These are phyloP conservation scores for Alternaria sp. DNA, from an alignment of 2,329 filamentous ascomycete genomes.

Conservation along the genomic window DNA sequence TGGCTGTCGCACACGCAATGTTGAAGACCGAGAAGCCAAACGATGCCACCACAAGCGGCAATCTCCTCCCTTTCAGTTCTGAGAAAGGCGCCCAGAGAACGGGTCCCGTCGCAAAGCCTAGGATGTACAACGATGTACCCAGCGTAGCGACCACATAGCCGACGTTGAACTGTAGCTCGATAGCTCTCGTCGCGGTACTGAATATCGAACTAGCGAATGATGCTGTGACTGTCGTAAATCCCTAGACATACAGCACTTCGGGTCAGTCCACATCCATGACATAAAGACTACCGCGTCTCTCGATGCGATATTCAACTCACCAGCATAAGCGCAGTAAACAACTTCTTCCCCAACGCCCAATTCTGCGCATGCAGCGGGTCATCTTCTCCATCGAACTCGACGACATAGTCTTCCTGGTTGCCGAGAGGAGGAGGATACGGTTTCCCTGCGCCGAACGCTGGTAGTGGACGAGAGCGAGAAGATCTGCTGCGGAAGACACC, in stretches of 20 bases:
- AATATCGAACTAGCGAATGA: conserved; percentile 66
- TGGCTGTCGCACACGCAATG: conserved; percentile 56
- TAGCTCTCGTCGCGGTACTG: conserved; percentile 45
- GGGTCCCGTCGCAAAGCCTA: conserved; percentile 57
- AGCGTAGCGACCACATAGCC: conserved; percentile 57
- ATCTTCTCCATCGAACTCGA: conserved; percentile 80
- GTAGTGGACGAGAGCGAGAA: conserved; percentile 62
- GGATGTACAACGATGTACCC: conserved; percentile 58
- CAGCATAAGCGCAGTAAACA: conserved; percentile 70
- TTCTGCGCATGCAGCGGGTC: conserved; percentile 89
- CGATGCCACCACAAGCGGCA: conserved; percentile 57
- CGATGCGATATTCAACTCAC: background rate
- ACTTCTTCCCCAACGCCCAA: conserved; percentile 80
- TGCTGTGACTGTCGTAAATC: conserved; percentile 71
- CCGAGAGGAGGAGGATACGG: conserved; percentile 73
- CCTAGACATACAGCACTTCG: conserved; percentile 32
- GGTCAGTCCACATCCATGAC: background rate
- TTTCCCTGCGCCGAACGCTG: conserved; percentile 75
- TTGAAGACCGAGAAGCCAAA: conserved; percentile 61
- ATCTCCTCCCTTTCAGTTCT: conserved; percentile 57
- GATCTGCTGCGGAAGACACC: conserved; percentile 54
- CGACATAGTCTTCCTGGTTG: conserved; percentile 72
- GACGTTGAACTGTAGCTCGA: conserved; percentile 51
- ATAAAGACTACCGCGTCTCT: background rate
- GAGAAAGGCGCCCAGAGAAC: conserved; percentile 58